A percentile compares a stretch with the other conserved stretches of the same genome.
These are phyloP conservation scores for Epichloe aotearoae DNA, from an alignment of 2,329 filamentous ascomycete species.

Conservation along the genomic window DNA sequence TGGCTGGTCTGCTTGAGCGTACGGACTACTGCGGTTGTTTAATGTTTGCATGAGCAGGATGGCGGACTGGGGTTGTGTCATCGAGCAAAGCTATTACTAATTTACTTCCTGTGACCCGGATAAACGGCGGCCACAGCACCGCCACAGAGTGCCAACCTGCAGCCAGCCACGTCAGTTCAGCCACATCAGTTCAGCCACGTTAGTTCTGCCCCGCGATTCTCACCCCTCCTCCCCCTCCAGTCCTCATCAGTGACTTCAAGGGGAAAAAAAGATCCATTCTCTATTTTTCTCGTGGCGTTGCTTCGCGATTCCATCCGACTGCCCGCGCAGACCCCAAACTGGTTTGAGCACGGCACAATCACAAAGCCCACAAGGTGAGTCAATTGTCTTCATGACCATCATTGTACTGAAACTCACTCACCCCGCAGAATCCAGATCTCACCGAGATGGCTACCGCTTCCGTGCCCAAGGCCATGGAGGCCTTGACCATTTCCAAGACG, in stretches of 20 bases:
- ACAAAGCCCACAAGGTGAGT: conserved; percentile 4
- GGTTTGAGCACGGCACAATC: conserved; percentile 5
- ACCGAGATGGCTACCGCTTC: conserved; percentile 29
- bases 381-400: not conserved
- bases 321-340: conserved; percentile 6
- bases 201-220: conserved; percentile 22
- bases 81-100: not conserved
- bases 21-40: not conserved
- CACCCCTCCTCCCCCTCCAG: conserved; percentile 18
- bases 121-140: not conserved
- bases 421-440: not conserved
- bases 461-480: conserved; percentile 36
- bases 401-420: not conserved
- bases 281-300: not conserved
- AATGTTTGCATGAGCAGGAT: not conserved
- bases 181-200: not conserved
- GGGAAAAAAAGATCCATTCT: not conserved
- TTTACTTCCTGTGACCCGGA: not conserved
- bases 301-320: conserved; percentile 5
- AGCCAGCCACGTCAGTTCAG: not conserved
- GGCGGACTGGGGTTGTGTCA: not conserved
- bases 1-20: not conserved
- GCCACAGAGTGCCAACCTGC: not conserved
- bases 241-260: conserved; percentile 16
- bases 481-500: conserved; percentile 41